A percentile compares a stretch with the other conserved stretches of the same genome.
These are phyloP conservation scores for Lactarius vividus DNA, from an alignment of 768 basidiomycete genomes.

Conservation along the genomic window DNA sequence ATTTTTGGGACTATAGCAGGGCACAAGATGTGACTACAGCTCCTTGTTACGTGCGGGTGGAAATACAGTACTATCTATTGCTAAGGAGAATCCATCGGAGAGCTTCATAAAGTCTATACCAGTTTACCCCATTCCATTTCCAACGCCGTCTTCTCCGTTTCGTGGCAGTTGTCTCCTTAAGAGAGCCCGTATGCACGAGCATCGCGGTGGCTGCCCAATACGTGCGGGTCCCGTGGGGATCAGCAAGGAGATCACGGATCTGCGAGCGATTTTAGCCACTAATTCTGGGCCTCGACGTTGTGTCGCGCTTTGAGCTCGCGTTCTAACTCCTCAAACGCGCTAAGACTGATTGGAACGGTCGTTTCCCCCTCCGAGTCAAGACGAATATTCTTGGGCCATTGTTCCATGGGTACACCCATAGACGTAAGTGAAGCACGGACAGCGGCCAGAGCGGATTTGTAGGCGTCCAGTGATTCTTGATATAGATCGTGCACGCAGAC, in stretches of 20 bases:
- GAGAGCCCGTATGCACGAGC: not conserved
- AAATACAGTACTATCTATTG: constrained; percentile 33
- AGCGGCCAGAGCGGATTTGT: constrained; percentile 51
- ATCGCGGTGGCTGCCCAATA: not conserved
- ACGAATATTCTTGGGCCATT: constrained; percentile 65
- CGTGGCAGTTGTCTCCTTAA: not conserved
- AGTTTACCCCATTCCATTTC: constrained; percentile 18
- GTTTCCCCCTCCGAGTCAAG: constrained; percentile 27
- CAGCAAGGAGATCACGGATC: constrained; percentile 19
- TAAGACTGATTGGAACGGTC: constrained; percentile 40
- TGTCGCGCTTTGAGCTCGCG: constrained; percentile 50
- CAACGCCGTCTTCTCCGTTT: not conserved
- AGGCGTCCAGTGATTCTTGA: constrained; percentile 65
- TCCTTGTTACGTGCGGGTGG: constrained; percentile 10
- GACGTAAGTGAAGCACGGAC: constrained; percentile 51
- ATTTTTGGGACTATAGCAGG: constrained; percentile 35
- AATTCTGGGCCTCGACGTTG: constrained; percentile 28
- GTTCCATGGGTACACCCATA: constrained; percentile 47
- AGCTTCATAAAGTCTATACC: constrained; percentile 40
- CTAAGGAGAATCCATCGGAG: constrained; percentile 50
- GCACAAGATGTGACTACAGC: not conserved
- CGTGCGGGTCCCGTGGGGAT: constrained; percentile 1
- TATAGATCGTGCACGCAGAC: constrained; percentile 91
- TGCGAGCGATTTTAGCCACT: constrained; percentile 8
- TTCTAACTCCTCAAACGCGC: constrained; percentile 75